A percentile compares a stretch with the other conserved stretches of the same genome.
These are phyloP conservation scores for Hypoxylon subgilvum DNA, from an alignment of 495 filamentous ascomycete genomes.

Conservation along the genomic window DNA sequence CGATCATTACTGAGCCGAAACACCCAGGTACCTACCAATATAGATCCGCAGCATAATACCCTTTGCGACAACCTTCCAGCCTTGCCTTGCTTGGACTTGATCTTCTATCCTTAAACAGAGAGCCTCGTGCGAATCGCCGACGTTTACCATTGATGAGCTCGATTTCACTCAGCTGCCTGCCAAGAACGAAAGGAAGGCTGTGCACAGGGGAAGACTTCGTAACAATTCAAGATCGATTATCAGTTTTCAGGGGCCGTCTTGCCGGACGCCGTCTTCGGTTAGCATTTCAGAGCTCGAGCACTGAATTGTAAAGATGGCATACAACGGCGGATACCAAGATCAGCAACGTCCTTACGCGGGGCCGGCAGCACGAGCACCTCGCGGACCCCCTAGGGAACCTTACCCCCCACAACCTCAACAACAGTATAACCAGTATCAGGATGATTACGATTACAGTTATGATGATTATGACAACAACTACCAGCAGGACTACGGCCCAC, in stretches of 20 bases:
- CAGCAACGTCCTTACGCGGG: conserved; percentile 56
- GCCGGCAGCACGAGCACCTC: conserved; percentile 48
- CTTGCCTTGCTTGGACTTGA: neutral
- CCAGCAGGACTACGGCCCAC: conserved; percentile 46
- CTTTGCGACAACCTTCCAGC: conserved; percentile 18
- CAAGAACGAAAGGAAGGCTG: conserved; percentile 11
- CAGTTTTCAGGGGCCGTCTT: neutral
- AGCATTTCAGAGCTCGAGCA: neutral
- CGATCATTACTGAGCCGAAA: conserved; percentile 48
- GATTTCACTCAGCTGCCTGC: neutral
- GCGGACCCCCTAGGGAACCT: conserved; percentile 30
- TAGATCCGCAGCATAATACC: conserved; percentile 12
- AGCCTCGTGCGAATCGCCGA: conserved; percentile 1
- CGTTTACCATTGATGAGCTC: neutral
- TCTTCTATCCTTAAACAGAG: neutral
- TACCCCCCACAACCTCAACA: conserved; percentile 58
- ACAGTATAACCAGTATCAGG: conserved; percentile 58
- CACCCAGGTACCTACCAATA: conserved; percentile 33
- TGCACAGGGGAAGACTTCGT: conserved; percentile 5
- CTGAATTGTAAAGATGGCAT: conserved; percentile 45
- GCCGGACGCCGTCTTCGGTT: neutral
- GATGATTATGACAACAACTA: conserved; percentile 57
- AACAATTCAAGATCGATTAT: neutral
- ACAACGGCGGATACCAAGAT: conserved; percentile 55
- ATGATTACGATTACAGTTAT: conserved; percentile 60